Conservation (phyloP, 169 alveolate genomes). For the Cryptosporidium ryanae region DNA sequence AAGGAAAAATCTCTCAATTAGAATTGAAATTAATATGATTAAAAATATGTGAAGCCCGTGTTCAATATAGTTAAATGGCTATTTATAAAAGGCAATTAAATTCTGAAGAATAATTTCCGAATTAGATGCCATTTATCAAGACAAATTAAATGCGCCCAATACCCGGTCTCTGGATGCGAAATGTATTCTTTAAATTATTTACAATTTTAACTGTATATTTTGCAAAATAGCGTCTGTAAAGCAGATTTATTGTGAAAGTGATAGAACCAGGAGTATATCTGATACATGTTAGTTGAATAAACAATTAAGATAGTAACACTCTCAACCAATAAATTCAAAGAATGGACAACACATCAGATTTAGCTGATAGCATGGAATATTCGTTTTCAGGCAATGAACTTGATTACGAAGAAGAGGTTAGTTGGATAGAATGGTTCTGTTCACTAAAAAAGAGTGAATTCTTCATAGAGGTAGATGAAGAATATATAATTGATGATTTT, state of each 20-base stretch:
- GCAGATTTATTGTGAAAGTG: too few relatives aligned
- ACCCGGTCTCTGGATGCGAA: background rate
- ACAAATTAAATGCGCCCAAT: constrained; percentile 10
- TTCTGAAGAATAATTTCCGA: background rate
- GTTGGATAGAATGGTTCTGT: constrained; percentile 97
- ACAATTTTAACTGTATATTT: too few relatives aligned
- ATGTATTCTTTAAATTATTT: background rate
- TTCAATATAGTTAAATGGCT: too few relatives aligned
- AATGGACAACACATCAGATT: constrained; percentile 61
- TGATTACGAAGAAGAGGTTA: constrained; percentile 81
- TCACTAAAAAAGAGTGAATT: constrained; percentile 92
- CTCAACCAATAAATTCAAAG: background rate
- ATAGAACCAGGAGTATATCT: too few relatives aligned
- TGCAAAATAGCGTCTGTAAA: too few relatives aligned
- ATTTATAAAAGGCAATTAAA: background rate
- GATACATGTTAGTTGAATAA: too few relatives aligned
- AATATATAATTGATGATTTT: constrained; percentile 92
- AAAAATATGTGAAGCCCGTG: too few relatives aligned
- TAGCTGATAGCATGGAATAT: constrained; percentile 72
- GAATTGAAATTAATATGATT: too few relatives aligned
- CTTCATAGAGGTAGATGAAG: constrained; percentile 93
- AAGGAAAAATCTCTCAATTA: too few relatives aligned
- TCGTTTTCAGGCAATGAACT: constrained; percentile 73
- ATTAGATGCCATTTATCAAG: background rate
- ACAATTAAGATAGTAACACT: too few relatives aligned